Evolutionary conservation across 192 early-diverging fungal species (phyloP), one percentile per base, ranked within the genome.

Genomic region (Phycomyces blakesleeanus): DNA sequence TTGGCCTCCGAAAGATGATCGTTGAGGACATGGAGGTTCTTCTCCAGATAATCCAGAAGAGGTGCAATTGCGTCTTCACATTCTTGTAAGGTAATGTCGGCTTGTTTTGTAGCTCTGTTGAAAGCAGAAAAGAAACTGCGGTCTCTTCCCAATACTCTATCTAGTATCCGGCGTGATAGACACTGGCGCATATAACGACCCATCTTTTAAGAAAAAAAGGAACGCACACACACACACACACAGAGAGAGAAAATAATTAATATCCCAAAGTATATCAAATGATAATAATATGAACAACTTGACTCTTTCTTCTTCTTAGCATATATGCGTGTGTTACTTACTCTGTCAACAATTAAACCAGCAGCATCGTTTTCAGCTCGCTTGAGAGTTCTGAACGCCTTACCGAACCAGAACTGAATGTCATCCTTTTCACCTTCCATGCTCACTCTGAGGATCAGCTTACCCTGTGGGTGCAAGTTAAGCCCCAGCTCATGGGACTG

Each of bases 401-500:
- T 83, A 42, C 89, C 88, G 61, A 89, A 91, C 78, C 86, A 91
- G 67, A 91, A 93, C 69, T 90, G 88, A 15, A 85, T 81, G 66
- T 90, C 89, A 26, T 91, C 87, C 41, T 82, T 82, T 69, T 90
- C 91, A 25, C 85, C 85, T 58, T 89, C 87, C 80, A 91, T 86
- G 10, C 84, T 91, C 7, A 89, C 78, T 7, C 89, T 81, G 21
- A 93, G 57, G 57, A 85, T 57, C 56, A 93, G 50, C 24, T 83
- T 78, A 0, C 91, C 91, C 40, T 84, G 76, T n/a, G 85, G 85
- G 37, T 83, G 81, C 49, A 93, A 57, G 55, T 89, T 84, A 38
- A 93, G 76, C 51, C 78, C 76, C 10, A 90, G 64, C 61, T 91
- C 89, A 26, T 86, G 82, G 0, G 89, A 81, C 62, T 82, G 83